phyloP scores from a whole-genome alignment of 441 rosid genomes.

The Adansonia madagascariensis region DNA sequence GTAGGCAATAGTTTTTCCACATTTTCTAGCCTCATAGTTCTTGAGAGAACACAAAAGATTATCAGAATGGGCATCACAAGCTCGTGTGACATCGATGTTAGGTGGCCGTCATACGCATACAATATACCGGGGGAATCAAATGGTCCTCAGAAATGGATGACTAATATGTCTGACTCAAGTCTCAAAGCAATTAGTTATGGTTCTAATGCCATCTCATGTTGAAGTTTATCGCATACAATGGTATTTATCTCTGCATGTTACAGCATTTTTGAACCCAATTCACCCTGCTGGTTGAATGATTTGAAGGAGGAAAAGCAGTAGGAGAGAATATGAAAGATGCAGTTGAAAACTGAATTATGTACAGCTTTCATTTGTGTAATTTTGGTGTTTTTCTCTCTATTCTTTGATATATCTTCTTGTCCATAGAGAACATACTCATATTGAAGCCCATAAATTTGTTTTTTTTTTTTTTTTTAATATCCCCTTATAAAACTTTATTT shows the following conservation, averaged over 20 bases:
- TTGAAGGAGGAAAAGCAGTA: conserved; percentile 11
- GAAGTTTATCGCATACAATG: conserved; percentile 27
- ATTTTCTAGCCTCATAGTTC: conserved; percentile 87
- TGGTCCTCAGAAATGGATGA: conserved; percentile 82
- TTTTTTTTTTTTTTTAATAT: not conserved
- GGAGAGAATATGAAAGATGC: conserved; percentile 15
- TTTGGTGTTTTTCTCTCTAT: not conserved
- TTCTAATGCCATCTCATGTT: conserved; percentile 67
- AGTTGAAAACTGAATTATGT: conserved; percentile 23
- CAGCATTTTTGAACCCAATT: not conserved
- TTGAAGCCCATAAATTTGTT: conserved; percentile 2
- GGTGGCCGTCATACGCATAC: conserved; percentile 92
- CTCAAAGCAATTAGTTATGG: conserved; percentile 88
- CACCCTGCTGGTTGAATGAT: not conserved
- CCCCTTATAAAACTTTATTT: not conserved
- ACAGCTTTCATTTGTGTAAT: conserved; percentile 6
- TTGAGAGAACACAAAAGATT: conserved; percentile 83
- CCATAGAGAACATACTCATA: not conserved
- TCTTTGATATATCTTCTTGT: not conserved
- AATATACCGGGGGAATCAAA: conserved; percentile 66
- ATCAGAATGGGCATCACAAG: conserved; percentile 56
- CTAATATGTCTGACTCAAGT: conserved; percentile 80
- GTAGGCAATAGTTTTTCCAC: conserved; percentile 95
- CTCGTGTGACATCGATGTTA: conserved; percentile 51
- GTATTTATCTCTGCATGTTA: too few relatives aligned